phyloP scores from a whole-genome alignment of 345 rosid species.

The Gossypium australe region DNA sequence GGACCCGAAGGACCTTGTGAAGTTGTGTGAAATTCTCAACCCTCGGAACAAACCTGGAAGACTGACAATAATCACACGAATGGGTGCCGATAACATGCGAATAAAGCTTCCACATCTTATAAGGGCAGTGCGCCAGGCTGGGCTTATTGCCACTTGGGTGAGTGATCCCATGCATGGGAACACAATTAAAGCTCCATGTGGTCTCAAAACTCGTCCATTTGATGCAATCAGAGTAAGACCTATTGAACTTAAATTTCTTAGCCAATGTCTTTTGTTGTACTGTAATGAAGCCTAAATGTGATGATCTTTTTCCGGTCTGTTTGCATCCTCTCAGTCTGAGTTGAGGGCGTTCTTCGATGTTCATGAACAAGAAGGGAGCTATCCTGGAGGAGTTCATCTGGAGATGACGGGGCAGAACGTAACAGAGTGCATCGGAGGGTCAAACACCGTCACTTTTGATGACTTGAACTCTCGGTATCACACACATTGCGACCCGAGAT shows the following conservation, averaged over 20 bases:
- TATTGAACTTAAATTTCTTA: background rate
- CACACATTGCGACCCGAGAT: constrained; percentile 17
- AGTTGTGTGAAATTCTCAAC: constrained; percentile 52
- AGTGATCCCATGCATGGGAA: constrained; percentile 72
- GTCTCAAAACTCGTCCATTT: constrained; percentile 59
- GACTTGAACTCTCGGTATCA: constrained; percentile 19
- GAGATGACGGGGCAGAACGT: constrained; percentile 22
- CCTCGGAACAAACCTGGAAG: constrained; percentile 64
- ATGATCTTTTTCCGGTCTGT: background rate
- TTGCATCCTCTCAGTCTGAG: constrained; percentile 9
- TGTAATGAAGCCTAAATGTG: background rate
- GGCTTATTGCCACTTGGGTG: constrained; percentile 69
- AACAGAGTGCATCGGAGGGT: constrained; percentile 14
- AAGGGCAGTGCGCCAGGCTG: constrained; percentile 58
- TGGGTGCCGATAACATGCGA: constrained; percentile 70
- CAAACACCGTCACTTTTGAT: constrained; percentile 14
- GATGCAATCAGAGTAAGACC: constrained; percentile 51
- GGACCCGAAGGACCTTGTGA: constrained; percentile 61
- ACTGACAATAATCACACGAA: constrained; percentile 47
- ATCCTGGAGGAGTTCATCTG: constrained; percentile 20
- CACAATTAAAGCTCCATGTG: constrained; percentile 60
- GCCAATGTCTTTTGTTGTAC: background rate
- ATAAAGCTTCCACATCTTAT: constrained; percentile 58
- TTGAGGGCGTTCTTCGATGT: constrained; percentile 21
- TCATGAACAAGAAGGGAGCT: constrained; percentile 20